Evolutionary conservation across 2,329 filamentous ascomycete species (phyloP).

Genomic region (Scedosporium boydii): DNA sequence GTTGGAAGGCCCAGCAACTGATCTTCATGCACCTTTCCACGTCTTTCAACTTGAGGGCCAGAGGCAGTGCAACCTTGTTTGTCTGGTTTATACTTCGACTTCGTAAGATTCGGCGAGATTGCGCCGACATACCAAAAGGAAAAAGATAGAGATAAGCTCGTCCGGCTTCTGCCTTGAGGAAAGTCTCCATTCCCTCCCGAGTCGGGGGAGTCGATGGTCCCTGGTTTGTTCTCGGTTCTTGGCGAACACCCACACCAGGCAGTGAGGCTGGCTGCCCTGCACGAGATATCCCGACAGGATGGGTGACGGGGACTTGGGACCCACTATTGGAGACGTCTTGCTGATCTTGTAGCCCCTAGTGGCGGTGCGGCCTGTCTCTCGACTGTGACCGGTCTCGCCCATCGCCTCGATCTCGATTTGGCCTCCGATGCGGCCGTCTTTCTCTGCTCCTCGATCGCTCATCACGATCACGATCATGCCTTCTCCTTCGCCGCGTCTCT

Average conservation of each 20-base stretch:
- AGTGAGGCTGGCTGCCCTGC: too few relatives aligned
- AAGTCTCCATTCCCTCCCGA: neutral
- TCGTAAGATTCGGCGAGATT: neutral
- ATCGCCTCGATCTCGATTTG: slow-evolving; percentile 8
- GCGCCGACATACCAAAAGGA: neutral
- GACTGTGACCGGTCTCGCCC: neutral
- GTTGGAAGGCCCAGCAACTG: too few relatives aligned
- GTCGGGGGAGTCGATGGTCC: too few relatives aligned
- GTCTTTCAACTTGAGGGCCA: too few relatives aligned
- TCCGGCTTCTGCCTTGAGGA: neutral
- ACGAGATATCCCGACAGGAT: too few relatives aligned
- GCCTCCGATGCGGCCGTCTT: slow-evolving; percentile 25
- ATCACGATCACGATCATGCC: slow-evolving; percentile 16
- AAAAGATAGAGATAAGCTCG: neutral
- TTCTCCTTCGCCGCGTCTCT: slow-evolving; percentile 7
- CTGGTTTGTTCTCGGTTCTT: too few relatives aligned
- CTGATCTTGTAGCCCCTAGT: neutral
- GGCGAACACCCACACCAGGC: too few relatives aligned
- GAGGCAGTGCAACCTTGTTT: too few relatives aligned
- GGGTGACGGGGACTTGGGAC: too few relatives aligned
- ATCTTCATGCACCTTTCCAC: too few relatives aligned
- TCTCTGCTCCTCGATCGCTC: slow-evolving; percentile 22
- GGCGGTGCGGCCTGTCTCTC: neutral
- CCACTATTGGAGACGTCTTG: too few relatives aligned
- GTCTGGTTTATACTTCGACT: neutral